Percentiles rank a stretch among this genome's conserved stretches.
These are phyloP conservation scores for Collybia sordida DNA, from an alignment of 768 basidiomycete genomes.

Conservation along the genomic window DNA sequence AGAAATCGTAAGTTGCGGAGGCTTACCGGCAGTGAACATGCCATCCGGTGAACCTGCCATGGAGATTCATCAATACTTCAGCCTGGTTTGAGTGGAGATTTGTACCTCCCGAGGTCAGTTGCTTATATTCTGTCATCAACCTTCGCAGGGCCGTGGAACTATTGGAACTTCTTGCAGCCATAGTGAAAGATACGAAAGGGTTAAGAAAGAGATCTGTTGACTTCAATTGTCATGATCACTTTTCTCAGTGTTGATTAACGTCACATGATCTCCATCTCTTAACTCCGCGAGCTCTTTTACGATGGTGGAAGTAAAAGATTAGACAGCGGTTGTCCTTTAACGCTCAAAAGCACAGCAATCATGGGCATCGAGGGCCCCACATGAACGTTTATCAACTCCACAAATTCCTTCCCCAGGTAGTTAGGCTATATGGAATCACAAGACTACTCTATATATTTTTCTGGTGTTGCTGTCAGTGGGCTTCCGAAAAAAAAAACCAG, in stretches of 20 bases:
- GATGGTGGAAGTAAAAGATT: no score
- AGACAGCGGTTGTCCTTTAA: no score
- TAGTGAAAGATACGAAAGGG: slow-evolving; percentile 18
- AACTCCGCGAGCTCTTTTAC: slow-evolving; percentile 3
- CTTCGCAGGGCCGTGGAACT: slow-evolving; percentile 77
- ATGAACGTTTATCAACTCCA: no score
- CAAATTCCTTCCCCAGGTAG: no score
- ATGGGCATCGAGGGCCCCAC: no score
- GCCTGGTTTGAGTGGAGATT: slow-evolving; percentile 2
- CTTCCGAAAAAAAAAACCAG: no score
- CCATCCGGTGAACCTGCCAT: slow-evolving; percentile 79
- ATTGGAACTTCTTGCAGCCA: slow-evolving; percentile 54
- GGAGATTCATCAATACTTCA: slow-evolving; percentile 5
- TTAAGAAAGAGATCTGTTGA: slow-evolving; percentile 1
- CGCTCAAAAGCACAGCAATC: no score
- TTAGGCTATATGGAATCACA: no score
- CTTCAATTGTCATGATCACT: not conserved
- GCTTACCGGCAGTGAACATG: slow-evolving; percentile 90
- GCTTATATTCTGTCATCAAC: slow-evolving; percentile 92
- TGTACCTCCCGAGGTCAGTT: slow-evolving; percentile 75
- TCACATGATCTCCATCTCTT: slow-evolving; percentile 4
- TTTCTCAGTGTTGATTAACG: not conserved
- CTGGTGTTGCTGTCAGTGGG: no score
- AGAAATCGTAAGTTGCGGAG: not conserved
- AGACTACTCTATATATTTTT: no score